phyloP scores from a whole-genome alignment of 805 yeast genomes.

The Sungouiozyma ichnusensis region DNA sequence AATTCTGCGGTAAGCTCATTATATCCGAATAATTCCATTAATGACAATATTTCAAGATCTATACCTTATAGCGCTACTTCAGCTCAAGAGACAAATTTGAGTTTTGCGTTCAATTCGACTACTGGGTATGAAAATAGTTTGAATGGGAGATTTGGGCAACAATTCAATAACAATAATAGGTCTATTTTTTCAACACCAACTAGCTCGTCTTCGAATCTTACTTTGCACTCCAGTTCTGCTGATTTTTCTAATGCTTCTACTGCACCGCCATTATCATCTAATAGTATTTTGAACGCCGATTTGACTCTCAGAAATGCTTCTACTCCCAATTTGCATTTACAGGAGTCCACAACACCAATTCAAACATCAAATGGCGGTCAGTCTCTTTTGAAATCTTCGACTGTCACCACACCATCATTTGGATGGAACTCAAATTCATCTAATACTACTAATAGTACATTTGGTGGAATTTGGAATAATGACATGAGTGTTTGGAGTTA shows the following conservation, averaged over 20 bases:
- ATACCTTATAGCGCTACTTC: neutral
- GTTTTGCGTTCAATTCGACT: neutral
- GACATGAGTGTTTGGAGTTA: conserved; percentile 33
- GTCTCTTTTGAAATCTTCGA: conserved; percentile 1
- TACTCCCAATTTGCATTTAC: neutral
- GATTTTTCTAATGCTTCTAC: neutral
- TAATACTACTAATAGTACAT: conserved; percentile 2
- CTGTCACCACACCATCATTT: conserved; percentile 1
- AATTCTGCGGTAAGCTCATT: neutral
- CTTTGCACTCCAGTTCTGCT: neutral
- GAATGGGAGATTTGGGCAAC: neutral
- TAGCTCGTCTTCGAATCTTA: neutral
- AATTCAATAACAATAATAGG: neutral
- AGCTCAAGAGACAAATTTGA: neutral
- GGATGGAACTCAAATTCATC: conserved; percentile 9
- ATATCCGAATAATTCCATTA: neutral
- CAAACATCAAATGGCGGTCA: conserved; percentile 2
- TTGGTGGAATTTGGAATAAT: conserved; percentile 24
- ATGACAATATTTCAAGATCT: neutral
- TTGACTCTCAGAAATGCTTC: neutral
- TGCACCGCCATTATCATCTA: neutral
- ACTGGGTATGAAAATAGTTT: neutral
- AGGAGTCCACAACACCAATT: neutral
- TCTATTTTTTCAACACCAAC: neutral
- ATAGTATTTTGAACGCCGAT: neutral